phyloP scores from a whole-genome alignment of 306 rosid species.

The Citrullus colocynthis region DNA sequence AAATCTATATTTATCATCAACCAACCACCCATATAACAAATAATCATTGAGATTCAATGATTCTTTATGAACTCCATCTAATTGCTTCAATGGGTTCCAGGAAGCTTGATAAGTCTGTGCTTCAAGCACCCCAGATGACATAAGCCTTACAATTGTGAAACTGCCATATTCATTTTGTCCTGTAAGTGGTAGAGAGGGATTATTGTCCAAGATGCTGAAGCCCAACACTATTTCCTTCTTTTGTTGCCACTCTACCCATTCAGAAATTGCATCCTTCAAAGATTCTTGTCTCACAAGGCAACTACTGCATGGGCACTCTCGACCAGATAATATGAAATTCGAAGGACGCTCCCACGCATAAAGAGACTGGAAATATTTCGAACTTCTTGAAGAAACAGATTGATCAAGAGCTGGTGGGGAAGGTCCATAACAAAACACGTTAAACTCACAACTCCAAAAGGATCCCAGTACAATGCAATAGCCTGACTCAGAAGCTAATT shows the following conservation, averaged over 20 bases:
- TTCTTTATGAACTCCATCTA: slow-evolving; percentile 21
- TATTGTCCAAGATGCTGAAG: slow-evolving; percentile 35
- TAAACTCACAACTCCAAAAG: slow-evolving; percentile 49
- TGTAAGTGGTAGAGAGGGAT: slow-evolving; percentile 27
- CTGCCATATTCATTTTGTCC: slow-evolving; percentile 49
- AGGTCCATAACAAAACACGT: slow-evolving; percentile 48
- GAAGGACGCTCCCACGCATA: slow-evolving; percentile 63
- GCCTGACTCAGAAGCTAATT: slow-evolving; percentile 47
- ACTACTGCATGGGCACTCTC: slow-evolving; percentile 36
- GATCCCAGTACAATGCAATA: slow-evolving; percentile 60
- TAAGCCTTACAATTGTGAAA: slow-evolving; percentile 45
- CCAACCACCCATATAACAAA: slow-evolving; percentile 14
- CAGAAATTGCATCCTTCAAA: slow-evolving; percentile 46
- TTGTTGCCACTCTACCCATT: slow-evolving; percentile 66
- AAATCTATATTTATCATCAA: slow-evolving; percentile 36
- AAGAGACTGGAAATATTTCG: slow-evolving; percentile 16
- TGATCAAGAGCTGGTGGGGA: slow-evolving; percentile 19
- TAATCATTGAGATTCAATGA: slow-evolving; percentile 20
- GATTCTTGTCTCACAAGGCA: slow-evolving; percentile 47
- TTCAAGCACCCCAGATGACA: slow-evolving; percentile 61
- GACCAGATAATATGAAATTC: slow-evolving; percentile 31
- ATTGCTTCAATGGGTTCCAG: slow-evolving; percentile 15
- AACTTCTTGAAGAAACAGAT: slow-evolving; percentile 21
- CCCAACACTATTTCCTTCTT: slow-evolving; percentile 64
- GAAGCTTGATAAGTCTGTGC: slow-evolving; percentile 49